Evolutionary conservation across 2,329 filamentous ascomycete genomes (phyloP), one percentile per base, ranked within the genome.

Genomic region (Cercospora janseana): DNA sequence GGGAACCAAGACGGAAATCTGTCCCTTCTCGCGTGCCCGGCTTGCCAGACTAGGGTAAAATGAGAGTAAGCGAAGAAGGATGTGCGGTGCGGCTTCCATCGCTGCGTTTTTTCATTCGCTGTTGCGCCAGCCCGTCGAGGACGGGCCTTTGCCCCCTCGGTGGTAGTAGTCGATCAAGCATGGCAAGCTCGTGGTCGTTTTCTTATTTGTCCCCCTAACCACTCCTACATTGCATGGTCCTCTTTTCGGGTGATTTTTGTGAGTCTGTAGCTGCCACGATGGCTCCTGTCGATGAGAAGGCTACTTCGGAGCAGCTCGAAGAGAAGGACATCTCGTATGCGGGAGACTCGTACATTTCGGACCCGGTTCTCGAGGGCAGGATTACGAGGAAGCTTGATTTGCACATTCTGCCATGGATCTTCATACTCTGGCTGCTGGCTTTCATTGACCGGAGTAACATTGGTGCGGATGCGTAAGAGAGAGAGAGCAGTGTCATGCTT

Each of bases 381-480:
- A 63, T 75, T 26, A 74, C 68, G 9, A 61, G 68, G 16, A 72
- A 71, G 40, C 68, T 75, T 43, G 73, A 75, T 57, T 47, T 58
- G 1, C 72, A 71, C 38, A 67, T 75, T 23, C 58, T 76, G 8
- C 72, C 72, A 3, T 74, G 71, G 71, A 64, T 75, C 4, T 75
- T 75, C 38, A 63, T 65, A 7, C 64, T 76, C 10, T 75, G 71
- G 70, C 66, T 75, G 3, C 64, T 75, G n/a, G 70, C 72, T 6
- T 75, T 75, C 63, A 75, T 76, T 49, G 73, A 75, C 56, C 63
- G 72, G 18, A 62, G 59, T 28, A 65, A 65, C 26, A 63, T 63
- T 31, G 60, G 61, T 60, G 34, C 34, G n/a, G 57, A 47, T 24
- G 18, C 6, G 16, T 4, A 35, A 8, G 15, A 18, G 15, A 24